Evolutionary conservation across 768 basidiomycete species (phyloP), one percentile per base, ranked within the genome.

Genomic region (Tylopilus rubrobrunneus): DNA sequence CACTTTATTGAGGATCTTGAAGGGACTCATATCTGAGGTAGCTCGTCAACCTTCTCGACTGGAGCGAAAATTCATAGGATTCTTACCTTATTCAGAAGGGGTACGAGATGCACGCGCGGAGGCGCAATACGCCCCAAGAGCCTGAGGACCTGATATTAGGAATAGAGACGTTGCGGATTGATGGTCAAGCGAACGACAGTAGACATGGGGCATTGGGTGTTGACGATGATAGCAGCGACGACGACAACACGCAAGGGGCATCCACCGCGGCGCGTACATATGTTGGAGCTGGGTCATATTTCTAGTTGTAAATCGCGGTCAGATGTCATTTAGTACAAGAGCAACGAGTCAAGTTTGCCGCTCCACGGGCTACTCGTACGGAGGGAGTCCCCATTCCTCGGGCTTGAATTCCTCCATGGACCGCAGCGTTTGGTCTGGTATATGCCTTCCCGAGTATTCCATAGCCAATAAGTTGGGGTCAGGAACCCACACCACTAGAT

Each of bases 401-500:
- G 91, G 90, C n/a, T 74, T 73, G 59, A 95, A 93, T 6, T 85
- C 78, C 56, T 85, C 83, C 14, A 94, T 64, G 5, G 87, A 84
- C 41, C 61, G 64, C 7, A 92, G 65, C 2, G 76, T 77, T 61
- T 81, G 76, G 60, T 91, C 84, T 11, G 87, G 77, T 59, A 62
- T 69, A 67, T 84, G 78, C n/a, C 70, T 61, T 11, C 74, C 78
- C 41, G 72, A 53, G 60, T 79, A 71, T n/a, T 73, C 76, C 5
- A 84, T 67, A 3, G 75, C 70, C 34, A 86, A 67, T 7, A 94
- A 73, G 52, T 86, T 83, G 7, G 77, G 62, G 61, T 94, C 92
- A 2, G 92, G 92, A 15, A 93, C 81, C 92, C 92, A 95, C 3
- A 91, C 76, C 31, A 92, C 91, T 92, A 59, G 54, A 42, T 40